A percentile compares a stretch with the other conserved stretches of the same genome.
phyloP scores from a whole-genome alignment of 352 stramenopile species.

The Pythium brachiatum region DNA sequence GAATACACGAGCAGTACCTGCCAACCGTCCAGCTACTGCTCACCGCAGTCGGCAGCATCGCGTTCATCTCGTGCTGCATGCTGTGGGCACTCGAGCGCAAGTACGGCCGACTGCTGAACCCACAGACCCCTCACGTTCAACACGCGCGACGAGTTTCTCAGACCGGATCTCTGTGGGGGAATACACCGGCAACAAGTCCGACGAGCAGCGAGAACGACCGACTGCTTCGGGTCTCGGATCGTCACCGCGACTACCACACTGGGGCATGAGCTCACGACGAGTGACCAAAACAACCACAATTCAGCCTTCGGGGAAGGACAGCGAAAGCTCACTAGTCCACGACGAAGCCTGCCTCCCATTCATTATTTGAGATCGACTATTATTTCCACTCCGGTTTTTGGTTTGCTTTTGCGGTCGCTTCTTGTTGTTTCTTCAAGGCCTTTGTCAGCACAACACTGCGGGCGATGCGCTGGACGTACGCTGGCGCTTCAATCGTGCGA shows the following conservation, averaged over 20 bases:
- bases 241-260: neutral
- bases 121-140: conserved; percentile 28
- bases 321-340: neutral
- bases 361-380: conserved; percentile 1
- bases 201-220: conserved; percentile 17
- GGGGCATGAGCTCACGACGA: neutral
- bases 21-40: conserved; percentile 40
- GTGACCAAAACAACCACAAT: neutral
- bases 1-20: conserved; percentile 36
- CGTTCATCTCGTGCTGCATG: conserved; percentile 25
- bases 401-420: conserved; percentile 32
- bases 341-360: neutral
- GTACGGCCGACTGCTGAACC: conserved; percentile 30
- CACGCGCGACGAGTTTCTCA: conserved; percentile 18
- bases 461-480: conserved; percentile 84
- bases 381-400: conserved; percentile 76
- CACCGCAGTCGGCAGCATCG: conserved; percentile 18
- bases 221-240: conserved; percentile 15
- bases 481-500: conserved; percentile 74
- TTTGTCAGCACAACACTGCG: conserved; percentile 73
- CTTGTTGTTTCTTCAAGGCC: conserved; percentile 55
- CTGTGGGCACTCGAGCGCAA: conserved; percentile 27
- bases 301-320: no score
- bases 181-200: conserved; percentile 19
- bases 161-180: conserved; percentile 17